Conservation (phyloP, 495 filamentous ascomycete genomes). For the Umbilicaria muhlenbergii region DNA sequence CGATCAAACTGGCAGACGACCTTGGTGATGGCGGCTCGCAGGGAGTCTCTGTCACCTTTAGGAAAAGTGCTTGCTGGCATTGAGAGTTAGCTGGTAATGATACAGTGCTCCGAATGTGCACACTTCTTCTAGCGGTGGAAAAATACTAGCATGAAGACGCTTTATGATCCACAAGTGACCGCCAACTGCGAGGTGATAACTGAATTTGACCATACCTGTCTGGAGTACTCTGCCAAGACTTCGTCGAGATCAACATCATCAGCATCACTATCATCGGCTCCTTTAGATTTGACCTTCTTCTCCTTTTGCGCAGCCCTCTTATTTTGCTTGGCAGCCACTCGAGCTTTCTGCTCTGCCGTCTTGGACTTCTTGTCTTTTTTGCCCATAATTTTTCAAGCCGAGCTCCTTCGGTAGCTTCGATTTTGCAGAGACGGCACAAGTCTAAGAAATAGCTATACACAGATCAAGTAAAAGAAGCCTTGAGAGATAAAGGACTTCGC, state of each 20-base stretch:
- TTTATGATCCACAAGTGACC: too few relatives aligned
- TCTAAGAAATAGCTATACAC: too few relatives aligned
- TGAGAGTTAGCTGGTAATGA: slow-evolving; percentile 9
- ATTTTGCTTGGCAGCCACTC: slow-evolving; percentile 34
- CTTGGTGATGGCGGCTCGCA: slow-evolving; percentile 66
- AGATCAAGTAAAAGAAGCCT: too few relatives aligned
- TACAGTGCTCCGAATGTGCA: too few relatives aligned
- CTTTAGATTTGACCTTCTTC: slow-evolving; percentile 51
- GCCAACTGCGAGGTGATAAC: too few relatives aligned
- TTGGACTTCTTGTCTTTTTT: slow-evolving; percentile 35
- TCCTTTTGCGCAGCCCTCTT: slow-evolving; percentile 59
- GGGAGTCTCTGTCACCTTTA: slow-evolving; percentile 75
- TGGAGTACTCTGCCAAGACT: slow-evolving; percentile 82
- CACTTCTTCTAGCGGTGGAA: neutral
- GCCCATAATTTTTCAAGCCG: slow-evolving; percentile 20
- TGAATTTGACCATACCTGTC: slow-evolving; percentile 13
- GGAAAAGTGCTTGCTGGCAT: slow-evolving; percentile 70
- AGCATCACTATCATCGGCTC: slow-evolving; percentile 55
- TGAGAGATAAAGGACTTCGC: too few relatives aligned
- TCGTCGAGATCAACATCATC: slow-evolving; percentile 92
- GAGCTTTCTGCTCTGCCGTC: slow-evolving; percentile 38
- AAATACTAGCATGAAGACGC: neutral
- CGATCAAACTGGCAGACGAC: slow-evolving; percentile 62
- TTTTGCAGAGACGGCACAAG: too few relatives aligned
- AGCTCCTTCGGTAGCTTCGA: too few relatives aligned